Evolutionary conservation across 2,329 filamentous ascomycete species (phyloP).

Genomic region (Colletotrichum plurivorum): DNA sequence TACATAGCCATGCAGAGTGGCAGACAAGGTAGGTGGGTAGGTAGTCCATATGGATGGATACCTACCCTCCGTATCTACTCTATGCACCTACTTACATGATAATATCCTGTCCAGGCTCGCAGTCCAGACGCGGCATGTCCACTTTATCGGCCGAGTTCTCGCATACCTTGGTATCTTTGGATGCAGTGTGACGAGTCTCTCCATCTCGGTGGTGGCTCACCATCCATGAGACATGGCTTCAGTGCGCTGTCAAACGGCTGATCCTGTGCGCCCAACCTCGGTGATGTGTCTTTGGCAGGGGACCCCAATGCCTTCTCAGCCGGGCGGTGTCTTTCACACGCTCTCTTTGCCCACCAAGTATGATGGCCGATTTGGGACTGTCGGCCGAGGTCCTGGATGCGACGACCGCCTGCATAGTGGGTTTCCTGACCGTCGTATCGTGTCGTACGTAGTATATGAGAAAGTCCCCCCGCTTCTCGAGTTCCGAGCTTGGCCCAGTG

Average conservation of each 20-base stretch:
- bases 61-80: no score
- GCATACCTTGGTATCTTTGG: constrained; percentile 6
- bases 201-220: constrained; percentile 25
- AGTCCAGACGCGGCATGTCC: constrained; percentile 11
- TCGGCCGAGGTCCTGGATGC: constrained; percentile 2
- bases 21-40: no score
- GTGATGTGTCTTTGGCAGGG: constrained; percentile 12
- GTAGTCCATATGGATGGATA: no score
- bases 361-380: not conserved
- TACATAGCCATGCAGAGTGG: not conserved
- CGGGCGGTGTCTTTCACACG: not conserved
- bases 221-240: constrained; percentile 27
- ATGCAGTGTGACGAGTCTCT: constrained; percentile 16
- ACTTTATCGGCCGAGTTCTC: constrained; percentile 29
- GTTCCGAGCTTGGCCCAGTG: not conserved
- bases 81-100: no score
- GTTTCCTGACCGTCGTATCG: not conserved
- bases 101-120: not conserved
- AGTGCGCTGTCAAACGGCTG: constrained; percentile 32
- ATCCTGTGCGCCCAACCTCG: constrained; percentile 12
- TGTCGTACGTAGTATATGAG: constrained; percentile 16
- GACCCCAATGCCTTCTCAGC: constrained; percentile 3
- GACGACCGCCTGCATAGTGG: constrained; percentile 4
- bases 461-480: not conserved
- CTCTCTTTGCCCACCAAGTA: not conserved